These are phyloP conservation scores for Nicotiana noctiflora DNA, from an alignment of 257 asterid genomes.

Conservation along the genomic window DNA sequence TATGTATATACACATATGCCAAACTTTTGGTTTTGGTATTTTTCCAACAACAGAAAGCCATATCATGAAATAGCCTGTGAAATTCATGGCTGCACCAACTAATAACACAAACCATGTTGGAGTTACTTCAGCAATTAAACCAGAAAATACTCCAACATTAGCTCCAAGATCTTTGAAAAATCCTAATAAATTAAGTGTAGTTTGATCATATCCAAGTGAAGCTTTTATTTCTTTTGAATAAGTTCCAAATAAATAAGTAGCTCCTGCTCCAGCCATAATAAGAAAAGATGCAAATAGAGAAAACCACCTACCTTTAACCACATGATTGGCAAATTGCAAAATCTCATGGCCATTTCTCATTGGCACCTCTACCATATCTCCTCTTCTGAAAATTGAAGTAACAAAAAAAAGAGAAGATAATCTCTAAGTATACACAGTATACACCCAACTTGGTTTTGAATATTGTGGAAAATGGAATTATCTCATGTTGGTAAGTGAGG, in stretches of 20 bases:
- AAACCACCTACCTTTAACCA: constrained; percentile 71
- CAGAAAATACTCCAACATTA: constrained; percentile 73
- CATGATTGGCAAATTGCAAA: constrained; percentile 31
- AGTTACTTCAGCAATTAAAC: constrained; percentile 67
- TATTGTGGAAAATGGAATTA: background rate
- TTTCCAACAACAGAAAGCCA: constrained; percentile 53
- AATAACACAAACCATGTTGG: constrained; percentile 78
- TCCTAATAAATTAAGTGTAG: constrained; percentile 72
- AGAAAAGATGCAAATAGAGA: constrained; percentile 78
- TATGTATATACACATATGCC: constrained; percentile 78
- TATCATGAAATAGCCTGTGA: constrained; percentile 73
- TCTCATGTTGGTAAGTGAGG: background rate
- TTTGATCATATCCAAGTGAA: constrained; percentile 65
- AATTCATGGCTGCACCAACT: constrained; percentile 66
- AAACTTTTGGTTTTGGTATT: constrained; percentile 45
- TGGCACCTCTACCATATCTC: background rate
- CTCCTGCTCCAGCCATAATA: constrained; percentile 92
- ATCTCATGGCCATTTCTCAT: background rate
- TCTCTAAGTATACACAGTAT: background rate
- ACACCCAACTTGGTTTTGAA: background rate
- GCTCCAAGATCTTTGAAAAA: constrained; percentile 84
- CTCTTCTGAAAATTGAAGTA: background rate
- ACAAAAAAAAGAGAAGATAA: background rate
- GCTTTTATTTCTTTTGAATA: constrained; percentile 74
- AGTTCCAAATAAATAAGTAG: constrained; percentile 71